Evolutionary conservation across 2,329 filamentous ascomycete genomes (phyloP), one percentile per base, ranked within the genome.

Genomic region (Aspergillus aculeatus): DNA sequence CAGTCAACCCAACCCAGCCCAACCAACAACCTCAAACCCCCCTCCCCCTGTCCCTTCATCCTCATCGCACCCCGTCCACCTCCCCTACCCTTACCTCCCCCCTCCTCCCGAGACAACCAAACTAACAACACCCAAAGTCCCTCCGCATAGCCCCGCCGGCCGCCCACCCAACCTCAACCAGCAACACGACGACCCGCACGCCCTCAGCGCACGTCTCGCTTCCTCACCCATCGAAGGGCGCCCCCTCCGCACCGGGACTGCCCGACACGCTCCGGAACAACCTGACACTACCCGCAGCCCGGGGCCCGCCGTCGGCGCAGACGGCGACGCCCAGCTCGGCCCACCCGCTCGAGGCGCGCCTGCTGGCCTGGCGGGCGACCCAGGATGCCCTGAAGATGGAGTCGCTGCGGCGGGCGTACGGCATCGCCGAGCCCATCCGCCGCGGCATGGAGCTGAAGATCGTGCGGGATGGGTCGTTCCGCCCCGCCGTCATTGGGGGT

Each of bases 391-490:
- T 96, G 74, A 95, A 96, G 79, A 95, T 96, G 90, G 88, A 93
- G 80, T 84, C 87, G 55, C 85, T 98, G 70, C 88, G 92, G 65
- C 90, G 92, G 66, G 88, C 91, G 50, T 98, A 92, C 77, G 95
- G 95, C 66, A 89, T 97, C 70, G 91, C 90, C 26, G 95, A 98
- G 84, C 95, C 95, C 3, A 87, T 98, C 70, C 87, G 92, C 59
- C 87, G 94, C 57, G 91, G 89, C 62, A 97, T 99, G 95, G 95
- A 99, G 82, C 83, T 96, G 75, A 91, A 92, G 85, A 94, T 96
- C 73, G 88, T 91, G 19, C 81, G 86, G 63, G 87, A 89, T 62
- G 89, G 91, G 19, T 75, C 72, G 77, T 96, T 92, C 89, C 84
- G 87, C 70, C 92, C 92, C 52, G 80, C 86, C 68, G 87, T 85